A percentile compares a stretch with the other conserved stretches of the same genome.
phyloP scores from a whole-genome alignment of 2,329 filamentous ascomycete species.

The Myriangium duriaei region DNA sequence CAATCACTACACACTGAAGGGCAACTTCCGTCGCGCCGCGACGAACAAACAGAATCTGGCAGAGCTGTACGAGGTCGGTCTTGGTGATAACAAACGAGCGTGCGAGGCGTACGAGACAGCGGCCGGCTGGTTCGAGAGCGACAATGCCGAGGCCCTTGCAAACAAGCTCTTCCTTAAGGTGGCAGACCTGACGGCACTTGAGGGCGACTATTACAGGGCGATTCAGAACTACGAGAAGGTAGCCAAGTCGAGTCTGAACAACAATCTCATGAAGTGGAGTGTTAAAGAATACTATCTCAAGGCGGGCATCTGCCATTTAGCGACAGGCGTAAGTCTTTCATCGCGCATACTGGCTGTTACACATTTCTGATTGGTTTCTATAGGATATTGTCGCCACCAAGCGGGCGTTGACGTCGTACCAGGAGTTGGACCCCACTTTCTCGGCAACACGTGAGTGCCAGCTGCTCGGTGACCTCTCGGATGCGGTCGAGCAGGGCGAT shows the following conservation, averaged over 20 bases:
- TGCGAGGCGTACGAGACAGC: slow-evolving; percentile 75
- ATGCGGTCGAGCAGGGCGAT: slow-evolving; percentile 64
- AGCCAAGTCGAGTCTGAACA: slow-evolving; percentile 60
- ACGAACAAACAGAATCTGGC: slow-evolving; percentile 81
- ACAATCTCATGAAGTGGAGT: slow-evolving; percentile 85
- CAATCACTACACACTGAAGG: slow-evolving; percentile 73
- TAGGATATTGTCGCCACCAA: slow-evolving; percentile 65
- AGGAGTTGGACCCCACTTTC: slow-evolving; percentile 68
- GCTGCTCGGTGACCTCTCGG: slow-evolving; percentile 63
- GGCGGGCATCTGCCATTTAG: slow-evolving; percentile 80
- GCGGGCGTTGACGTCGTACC: slow-evolving; percentile 70
- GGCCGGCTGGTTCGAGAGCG: slow-evolving; percentile 77
- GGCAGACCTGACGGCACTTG: slow-evolving; percentile 71
- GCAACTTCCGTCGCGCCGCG: slow-evolving; percentile 82
- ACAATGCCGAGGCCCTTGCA: slow-evolving; percentile 75
- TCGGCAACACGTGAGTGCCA: slow-evolving; percentile 66
- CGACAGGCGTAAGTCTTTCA: slow-evolving; percentile 40
- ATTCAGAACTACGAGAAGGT: slow-evolving; percentile 77
- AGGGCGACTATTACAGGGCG: slow-evolving; percentile 72
- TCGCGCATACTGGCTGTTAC: background rate
- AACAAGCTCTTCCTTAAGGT: slow-evolving; percentile 93
- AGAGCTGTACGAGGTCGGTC: slow-evolving; percentile 71
- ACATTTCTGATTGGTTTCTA: background rate
- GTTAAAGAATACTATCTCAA: slow-evolving; percentile 96
- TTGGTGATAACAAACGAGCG: slow-evolving; percentile 66